Percentiles rank a stretch among this genome's conserved stretches.
Evolutionary conservation across 2,329 filamentous ascomycete genomes (phyloP).

Genomic region (Cladorrhinum sp.): DNA sequence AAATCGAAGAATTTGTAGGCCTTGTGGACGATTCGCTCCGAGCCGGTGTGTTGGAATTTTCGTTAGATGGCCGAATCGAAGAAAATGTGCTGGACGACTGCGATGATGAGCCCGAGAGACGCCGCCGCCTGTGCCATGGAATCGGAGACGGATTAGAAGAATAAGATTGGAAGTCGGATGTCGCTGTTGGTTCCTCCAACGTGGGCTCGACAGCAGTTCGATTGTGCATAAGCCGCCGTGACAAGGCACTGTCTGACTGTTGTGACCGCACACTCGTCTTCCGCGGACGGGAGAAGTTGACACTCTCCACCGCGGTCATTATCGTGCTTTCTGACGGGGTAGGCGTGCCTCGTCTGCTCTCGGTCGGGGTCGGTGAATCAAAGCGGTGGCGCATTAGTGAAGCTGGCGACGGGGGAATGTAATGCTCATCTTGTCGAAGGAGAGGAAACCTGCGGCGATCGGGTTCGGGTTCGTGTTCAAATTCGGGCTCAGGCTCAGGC

Average conservation of each 20-base stretch:
- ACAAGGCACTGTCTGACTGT: slow-evolving; percentile 22
- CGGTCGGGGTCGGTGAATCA: slow-evolving; percentile 33
- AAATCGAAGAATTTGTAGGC: slow-evolving; percentile 8
- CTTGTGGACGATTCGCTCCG: slow-evolving; percentile 15
- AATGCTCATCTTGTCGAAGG: slow-evolving; percentile 22
- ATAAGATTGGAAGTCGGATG: slow-evolving; percentile 14
- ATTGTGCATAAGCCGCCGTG: slow-evolving; percentile 18
- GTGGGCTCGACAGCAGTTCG: slow-evolving; percentile 22
- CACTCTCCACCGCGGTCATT: slow-evolving; percentile 40
- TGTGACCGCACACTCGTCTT: slow-evolving; percentile 44
- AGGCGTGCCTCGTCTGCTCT: slow-evolving; percentile 26
- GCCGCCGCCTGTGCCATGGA: slow-evolving; percentile 41
- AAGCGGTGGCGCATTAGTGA: slow-evolving; percentile 20
- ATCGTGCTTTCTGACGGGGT: slow-evolving; percentile 32
- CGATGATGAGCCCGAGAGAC: slow-evolving; percentile 47
- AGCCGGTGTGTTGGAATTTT: slow-evolving; percentile 31
- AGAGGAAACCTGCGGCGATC: slow-evolving; percentile 25
- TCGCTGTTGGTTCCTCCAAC: slow-evolving; percentile 26
- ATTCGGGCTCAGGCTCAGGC: not conserved
- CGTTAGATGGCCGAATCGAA: slow-evolving; percentile 42
- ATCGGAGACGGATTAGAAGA: slow-evolving; percentile 19
- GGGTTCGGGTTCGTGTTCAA: slow-evolving; percentile 8
- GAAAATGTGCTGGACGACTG: slow-evolving; percentile 46
- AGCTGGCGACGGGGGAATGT: slow-evolving; percentile 25
- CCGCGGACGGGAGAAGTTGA: slow-evolving; percentile 59